Conservation (phyloP, 2,329 filamentous ascomycete species). For the Tolypocladium nubicola region DNA sequence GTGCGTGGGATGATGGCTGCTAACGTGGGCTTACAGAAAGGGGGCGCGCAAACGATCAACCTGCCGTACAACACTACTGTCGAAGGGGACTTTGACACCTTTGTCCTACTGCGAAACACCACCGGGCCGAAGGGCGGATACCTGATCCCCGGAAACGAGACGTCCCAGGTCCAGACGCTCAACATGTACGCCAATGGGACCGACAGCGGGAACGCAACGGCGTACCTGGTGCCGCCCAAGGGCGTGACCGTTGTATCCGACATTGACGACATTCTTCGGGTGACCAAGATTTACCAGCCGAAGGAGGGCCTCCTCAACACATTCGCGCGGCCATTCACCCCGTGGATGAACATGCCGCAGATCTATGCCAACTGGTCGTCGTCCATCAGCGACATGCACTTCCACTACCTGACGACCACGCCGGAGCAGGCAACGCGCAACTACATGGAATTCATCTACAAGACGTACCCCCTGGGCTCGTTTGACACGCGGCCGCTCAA, state of each 20-base stretch:
- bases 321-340: slow-evolving; percentile 58
- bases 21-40: slow-evolving; percentile 19
- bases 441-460: slow-evolving; percentile 75
- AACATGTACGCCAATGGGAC: slow-evolving; percentile 58
- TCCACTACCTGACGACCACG: slow-evolving; percentile 74
- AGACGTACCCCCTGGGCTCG: slow-evolving; percentile 64
- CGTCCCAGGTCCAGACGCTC: slow-evolving; percentile 53
- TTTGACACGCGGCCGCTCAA: slow-evolving; percentile 73
- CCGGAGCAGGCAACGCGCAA: slow-evolving; percentile 67
- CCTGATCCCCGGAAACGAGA: slow-evolving; percentile 53
- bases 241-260: slow-evolving; percentile 67
- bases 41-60: slow-evolving; percentile 51
- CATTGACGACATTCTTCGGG: slow-evolving; percentile 70
- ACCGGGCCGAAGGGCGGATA: slow-evolving; percentile 37
- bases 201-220: slow-evolving; percentile 59
- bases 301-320: slow-evolving; percentile 66
- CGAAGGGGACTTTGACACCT: slow-evolving; percentile 64
- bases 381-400: slow-evolving; percentile 58
- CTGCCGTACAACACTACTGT: slow-evolving; percentile 56
- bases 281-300: slow-evolving; percentile 72
- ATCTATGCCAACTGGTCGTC: slow-evolving; percentile 67
- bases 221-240: slow-evolving; percentile 60
- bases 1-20: not conserved
- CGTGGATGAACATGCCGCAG: slow-evolving; percentile 72
- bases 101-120: slow-evolving; percentile 50